Evolutionary conservation across 345 rosid genomes (phyloP).

Genomic region (Anacardium occidentale): DNA sequence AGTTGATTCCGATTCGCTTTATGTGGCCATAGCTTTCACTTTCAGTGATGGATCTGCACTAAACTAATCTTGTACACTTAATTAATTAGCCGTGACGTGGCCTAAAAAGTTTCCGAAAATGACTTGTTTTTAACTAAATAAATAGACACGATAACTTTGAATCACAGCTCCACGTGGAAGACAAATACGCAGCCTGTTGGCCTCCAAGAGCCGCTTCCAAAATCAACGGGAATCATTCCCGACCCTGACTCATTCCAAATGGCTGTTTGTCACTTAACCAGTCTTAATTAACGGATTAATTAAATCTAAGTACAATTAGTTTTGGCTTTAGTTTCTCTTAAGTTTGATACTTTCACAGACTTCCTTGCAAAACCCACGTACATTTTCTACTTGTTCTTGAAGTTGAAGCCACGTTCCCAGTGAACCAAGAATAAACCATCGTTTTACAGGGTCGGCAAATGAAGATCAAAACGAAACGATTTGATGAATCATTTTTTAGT

Average conservation of each 20-base stretch:
- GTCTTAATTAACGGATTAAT: background rate
- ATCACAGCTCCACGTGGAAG: constrained; percentile 43
- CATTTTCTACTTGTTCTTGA: background rate
- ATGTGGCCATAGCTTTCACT: background rate
- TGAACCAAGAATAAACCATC: background rate
- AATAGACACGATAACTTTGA: constrained; percentile 22
- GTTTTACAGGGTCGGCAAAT: constrained; percentile 20
- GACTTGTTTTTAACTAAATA: background rate
- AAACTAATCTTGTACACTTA: no score
- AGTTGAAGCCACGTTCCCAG: background rate
- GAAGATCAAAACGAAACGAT: background rate
- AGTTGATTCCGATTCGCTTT: constrained; percentile 36
- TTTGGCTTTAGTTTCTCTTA: constrained; percentile 22
- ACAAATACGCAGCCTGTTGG: background rate
- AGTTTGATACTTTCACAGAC: constrained; percentile 6
- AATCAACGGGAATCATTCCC: background rate
- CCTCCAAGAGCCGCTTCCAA: background rate
- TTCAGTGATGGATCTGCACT: constrained; percentile 20
- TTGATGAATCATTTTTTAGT: no score
- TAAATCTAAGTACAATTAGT: background rate
- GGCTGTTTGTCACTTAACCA: background rate
- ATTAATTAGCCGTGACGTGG: background rate
- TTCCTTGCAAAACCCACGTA: constrained; percentile 1
- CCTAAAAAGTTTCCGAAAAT: background rate
- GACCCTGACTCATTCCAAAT: background rate